Base-by-base conservation (phyloP, 2,329 filamentous ascomycete species). In the Aureobasidium sp. region DNA sequence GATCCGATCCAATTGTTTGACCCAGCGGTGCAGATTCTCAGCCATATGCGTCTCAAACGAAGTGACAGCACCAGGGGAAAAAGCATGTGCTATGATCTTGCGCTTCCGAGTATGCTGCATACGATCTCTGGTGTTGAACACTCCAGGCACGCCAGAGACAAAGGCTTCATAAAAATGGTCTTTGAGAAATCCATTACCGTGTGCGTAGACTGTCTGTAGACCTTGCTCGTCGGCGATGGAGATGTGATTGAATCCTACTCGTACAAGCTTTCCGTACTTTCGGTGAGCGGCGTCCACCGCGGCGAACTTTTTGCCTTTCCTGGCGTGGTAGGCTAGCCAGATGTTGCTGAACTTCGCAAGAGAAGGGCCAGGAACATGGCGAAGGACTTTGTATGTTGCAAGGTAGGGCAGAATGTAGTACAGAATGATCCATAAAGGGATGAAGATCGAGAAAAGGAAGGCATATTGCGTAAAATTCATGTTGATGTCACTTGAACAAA, bases 171-270 rank as follows among this genome's bases (percentile, higher is more conserved):
- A 68, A 45, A 64, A 64, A 16, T 59, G 55, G 22, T 60, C 61
- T 56, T 69, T 68, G 11, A 65, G 44, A 40, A 67, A 67, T 0
- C 66, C 66, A 48, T 68, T 68, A 4, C 66, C 66, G 49, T 69
- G 66, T 1, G 58, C 59, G 39, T 62, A 60, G 2, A 62, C 58
- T 0, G 56, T 56, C 37, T 61, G 56, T 8, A 61, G 53, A 6
- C 57, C 60, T 38, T 58, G 58, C 6, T 59, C 59, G 30, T 60
- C 55, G 21, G 60, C 59, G 19, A 62, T 61, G 1, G 60, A 62
- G 37, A 62, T 48, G 52, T 55, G 53, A 16, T 55, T 55, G 38
- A 22, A 44, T 16, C 45, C 44, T 8, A 55, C 16, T 10, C 53
- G 25, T 5, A 55, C 44, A 7, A 55, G 21, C 8, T n/a, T 25